These are phyloP conservation scores for Tolypocladium endophyticum DNA, from an alignment of 2,329 filamentous ascomycete genomes.

Conservation along the genomic window DNA sequence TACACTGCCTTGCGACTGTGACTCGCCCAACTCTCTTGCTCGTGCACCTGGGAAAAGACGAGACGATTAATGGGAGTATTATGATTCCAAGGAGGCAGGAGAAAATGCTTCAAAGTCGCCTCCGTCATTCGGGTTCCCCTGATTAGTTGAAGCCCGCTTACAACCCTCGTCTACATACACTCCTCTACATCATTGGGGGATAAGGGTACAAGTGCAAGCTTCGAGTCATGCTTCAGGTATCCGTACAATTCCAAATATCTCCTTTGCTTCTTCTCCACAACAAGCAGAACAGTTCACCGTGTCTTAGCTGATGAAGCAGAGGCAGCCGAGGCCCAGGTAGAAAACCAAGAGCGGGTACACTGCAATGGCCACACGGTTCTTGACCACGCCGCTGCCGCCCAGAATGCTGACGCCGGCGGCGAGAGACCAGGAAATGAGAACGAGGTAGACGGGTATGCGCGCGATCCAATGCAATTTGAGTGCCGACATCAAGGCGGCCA, in stretches of 20 bases:
- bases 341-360: constrained; percentile 94
- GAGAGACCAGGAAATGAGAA: constrained; percentile 84
- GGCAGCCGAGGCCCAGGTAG: constrained; percentile 82
- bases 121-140: neutral
- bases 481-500: constrained; percentile 82
- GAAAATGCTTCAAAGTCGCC: neutral
- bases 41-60: neutral
- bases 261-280: neutral
- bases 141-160: neutral
- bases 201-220: neutral
- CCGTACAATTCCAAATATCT: too few relatives aligned
- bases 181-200: neutral
- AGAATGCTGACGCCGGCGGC: constrained; percentile 94
- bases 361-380: constrained; percentile 85
- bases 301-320: constrained; percentile 87
- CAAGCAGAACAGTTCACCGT: neutral
- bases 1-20: neutral
- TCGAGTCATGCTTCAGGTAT: neutral
- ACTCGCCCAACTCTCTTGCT: neutral
- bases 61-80: neutral
- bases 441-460: constrained; percentile 80
- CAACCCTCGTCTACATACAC: neutral
- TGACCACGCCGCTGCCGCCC: constrained; percentile 88
- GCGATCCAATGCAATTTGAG: constrained; percentile 68
- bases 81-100: neutral